Evolutionary conservation across 306 rosid genomes (phyloP).

Genomic region (Vigna angularis): DNA sequence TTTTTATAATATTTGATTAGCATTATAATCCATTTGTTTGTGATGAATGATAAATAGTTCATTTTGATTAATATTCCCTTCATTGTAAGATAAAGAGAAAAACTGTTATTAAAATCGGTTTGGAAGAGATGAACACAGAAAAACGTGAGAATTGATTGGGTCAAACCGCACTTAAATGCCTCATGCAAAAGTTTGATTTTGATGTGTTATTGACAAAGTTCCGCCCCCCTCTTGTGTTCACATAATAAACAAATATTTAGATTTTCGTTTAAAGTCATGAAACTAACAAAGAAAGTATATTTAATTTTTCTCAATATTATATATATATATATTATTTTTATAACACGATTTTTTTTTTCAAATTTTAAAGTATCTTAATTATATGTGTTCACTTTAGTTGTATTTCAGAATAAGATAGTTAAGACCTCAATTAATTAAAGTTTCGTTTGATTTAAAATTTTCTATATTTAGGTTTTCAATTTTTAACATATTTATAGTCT

Average conservation of each 20-base stretch:
- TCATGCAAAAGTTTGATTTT: not conserved
- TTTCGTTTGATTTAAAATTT: too few relatives aligned
- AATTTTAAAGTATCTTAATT: too few relatives aligned
- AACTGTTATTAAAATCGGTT: not conserved
- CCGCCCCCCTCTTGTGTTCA: too few relatives aligned
- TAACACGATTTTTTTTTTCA: too few relatives aligned
- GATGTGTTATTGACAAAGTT: not conserved
- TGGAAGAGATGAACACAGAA: not conserved
- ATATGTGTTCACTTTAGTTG: too few relatives aligned
- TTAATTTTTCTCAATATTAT: not conserved
- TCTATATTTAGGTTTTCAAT: too few relatives aligned
- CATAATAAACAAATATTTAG: not conserved
- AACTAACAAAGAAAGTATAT: not conserved
- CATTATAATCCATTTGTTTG: too few relatives aligned
- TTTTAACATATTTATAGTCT: too few relatives aligned
- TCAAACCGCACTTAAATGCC: not conserved
- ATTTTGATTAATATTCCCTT: not conserved
- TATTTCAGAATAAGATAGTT: too few relatives aligned
- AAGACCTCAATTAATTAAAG: too few relatives aligned
- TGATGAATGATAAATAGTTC: not conserved
- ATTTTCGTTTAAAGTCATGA: not conserved
- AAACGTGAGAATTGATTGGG: not conserved
- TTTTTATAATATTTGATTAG: too few relatives aligned
- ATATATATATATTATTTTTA: too few relatives aligned
- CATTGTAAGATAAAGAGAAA: not conserved